Evolutionary conservation across 2,329 filamentous ascomycete genomes (phyloP).

Genomic region (Ophiosphaerella herpotricha): DNA sequence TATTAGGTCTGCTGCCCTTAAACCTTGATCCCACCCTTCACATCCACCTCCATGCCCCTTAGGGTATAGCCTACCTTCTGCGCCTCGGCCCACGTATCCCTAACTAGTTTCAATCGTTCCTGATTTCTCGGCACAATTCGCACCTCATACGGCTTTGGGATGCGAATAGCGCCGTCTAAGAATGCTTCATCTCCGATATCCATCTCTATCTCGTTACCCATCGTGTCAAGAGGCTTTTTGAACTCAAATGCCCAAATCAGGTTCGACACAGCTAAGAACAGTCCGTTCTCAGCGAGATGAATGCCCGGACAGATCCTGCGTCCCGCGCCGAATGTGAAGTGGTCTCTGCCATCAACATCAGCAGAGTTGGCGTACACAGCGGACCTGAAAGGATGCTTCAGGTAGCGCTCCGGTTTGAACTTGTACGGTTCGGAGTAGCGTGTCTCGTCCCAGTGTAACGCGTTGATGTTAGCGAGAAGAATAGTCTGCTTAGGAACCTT

Average conservation of each 20-base stretch:
- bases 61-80: slow-evolving; percentile 2
- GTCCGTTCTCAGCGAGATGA: slow-evolving; percentile 27
- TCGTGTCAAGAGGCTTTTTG: slow-evolving; percentile 11
- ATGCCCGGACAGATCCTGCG: slow-evolving; percentile 29
- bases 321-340: slow-evolving; percentile 31
- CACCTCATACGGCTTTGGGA: slow-evolving; percentile 34
- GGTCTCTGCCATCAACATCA: slow-evolving; percentile 30
- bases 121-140: slow-evolving; percentile 24
- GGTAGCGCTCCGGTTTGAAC: slow-evolving; percentile 38
- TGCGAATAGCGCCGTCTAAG: slow-evolving; percentile 22
- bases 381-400: slow-evolving; percentile 15
- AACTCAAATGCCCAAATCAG: slow-evolving; percentile 36
- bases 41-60: not conserved
- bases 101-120: slow-evolving; percentile 17
- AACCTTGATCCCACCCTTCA: not conserved
- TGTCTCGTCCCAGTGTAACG: slow-evolving; percentile 32
- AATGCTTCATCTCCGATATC: slow-evolving; percentile 37
- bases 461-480: slow-evolving; percentile 21
- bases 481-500: slow-evolving; percentile 42
- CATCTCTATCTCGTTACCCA: slow-evolving; percentile 36
- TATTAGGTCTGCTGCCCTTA: too few relatives aligned
- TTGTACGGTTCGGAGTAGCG: slow-evolving; percentile 29
- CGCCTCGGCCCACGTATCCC: slow-evolving; percentile 25
- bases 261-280: slow-evolving; percentile 22
- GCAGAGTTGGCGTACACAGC: slow-evolving; percentile 27